These are phyloP conservation scores for Ajuga reptans DNA, from an alignment of 305 asterid genomes.

Conservation along the genomic window DNA sequence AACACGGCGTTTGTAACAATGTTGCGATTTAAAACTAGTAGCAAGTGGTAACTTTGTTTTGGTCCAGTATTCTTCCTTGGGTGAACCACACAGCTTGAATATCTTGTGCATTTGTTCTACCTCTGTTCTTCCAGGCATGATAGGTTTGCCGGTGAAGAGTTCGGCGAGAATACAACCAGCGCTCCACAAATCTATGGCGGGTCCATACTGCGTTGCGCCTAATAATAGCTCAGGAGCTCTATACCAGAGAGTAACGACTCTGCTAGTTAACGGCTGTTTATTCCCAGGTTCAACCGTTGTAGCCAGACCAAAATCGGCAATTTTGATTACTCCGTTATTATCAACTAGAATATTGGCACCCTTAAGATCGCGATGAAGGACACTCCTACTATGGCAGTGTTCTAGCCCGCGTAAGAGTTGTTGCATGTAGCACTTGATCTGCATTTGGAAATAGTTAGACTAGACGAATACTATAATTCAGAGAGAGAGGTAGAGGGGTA, in stretches of 20 bases:
- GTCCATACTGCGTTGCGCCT: constrained; percentile 73
- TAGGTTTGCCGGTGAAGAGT: constrained; percentile 63
- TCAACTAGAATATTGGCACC: constrained; percentile 78
- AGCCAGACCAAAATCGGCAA: constrained; percentile 84
- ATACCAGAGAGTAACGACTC: constrained; percentile 90
- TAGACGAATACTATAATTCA: background rate
- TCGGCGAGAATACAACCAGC: constrained; percentile 88
- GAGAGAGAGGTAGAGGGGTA: background rate
- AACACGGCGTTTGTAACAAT: constrained; percentile 45
- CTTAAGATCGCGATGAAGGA: constrained; percentile 84
- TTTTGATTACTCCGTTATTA: constrained; percentile 56
- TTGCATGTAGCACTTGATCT: constrained; percentile 77
- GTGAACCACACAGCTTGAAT: constrained; percentile 89
- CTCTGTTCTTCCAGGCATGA: constrained; percentile 98
- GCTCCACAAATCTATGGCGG: constrained; percentile 84
- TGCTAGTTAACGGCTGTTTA: constrained; percentile 66
- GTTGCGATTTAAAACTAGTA: constrained; percentile 61
- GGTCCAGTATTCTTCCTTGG: constrained; percentile 66
- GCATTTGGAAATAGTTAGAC: constrained; percentile 8
- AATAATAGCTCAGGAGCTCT: constrained; percentile 86
- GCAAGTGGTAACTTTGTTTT: constrained; percentile 59
- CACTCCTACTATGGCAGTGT: constrained; percentile 73
- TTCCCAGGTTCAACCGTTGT: constrained; percentile 45
- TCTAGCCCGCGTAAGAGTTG: constrained; percentile 63
- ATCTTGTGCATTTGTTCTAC: constrained; percentile 95